A percentile compares a stretch with the other conserved stretches of the same genome.
These are phyloP conservation scores for Elsinoe perseae DNA, from an alignment of 2,329 filamentous ascomycete genomes.

Conservation along the genomic window DNA sequence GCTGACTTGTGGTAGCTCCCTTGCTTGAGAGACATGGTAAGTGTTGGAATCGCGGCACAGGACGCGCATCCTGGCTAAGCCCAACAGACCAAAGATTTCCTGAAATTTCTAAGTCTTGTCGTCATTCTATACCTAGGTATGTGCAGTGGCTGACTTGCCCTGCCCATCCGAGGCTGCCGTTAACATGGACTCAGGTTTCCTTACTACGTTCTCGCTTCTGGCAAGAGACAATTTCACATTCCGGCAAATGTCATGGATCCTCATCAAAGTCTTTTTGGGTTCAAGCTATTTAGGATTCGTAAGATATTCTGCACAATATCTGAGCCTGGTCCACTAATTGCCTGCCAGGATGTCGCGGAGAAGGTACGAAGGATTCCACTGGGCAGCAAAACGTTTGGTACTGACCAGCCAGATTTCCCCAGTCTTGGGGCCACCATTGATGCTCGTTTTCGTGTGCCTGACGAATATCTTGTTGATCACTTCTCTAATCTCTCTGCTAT, in stretches of 20 bases:
- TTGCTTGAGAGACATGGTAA: conserved; percentile 82
- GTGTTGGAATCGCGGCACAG: conserved; percentile 13
- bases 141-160: not conserved
- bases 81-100: conserved; percentile 67
- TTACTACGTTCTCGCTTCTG: conserved; percentile 76
- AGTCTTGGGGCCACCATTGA: conserved; percentile 45
- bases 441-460: conserved; percentile 66
- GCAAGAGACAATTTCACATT: conserved; percentile 62
- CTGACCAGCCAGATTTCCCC: conserved; percentile 34
- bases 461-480: conserved; percentile 74
- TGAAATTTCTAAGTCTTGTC: conserved; percentile 73
- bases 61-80: conserved; percentile 12
- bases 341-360: conserved; percentile 38
- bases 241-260: conserved; percentile 62
- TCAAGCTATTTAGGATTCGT: conserved; percentile 67
- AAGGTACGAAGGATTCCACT: conserved; percentile 31
- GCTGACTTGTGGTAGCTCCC: conserved; percentile 50
- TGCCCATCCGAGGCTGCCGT: not conserved
- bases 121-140: conserved; percentile 66
- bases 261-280: conserved; percentile 76
- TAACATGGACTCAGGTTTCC: conserved; percentile 47
- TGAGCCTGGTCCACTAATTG: conserved; percentile 16
- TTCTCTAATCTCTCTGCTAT: conserved; percentile 68
- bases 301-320: conserved; percentile 31
- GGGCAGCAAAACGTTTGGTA: conserved; percentile 18